Percentiles rank a stretch among this genome's conserved stretches.
phyloP scores from a whole-genome alignment of 805 yeast species.

The Ogataea angusta region DNA sequence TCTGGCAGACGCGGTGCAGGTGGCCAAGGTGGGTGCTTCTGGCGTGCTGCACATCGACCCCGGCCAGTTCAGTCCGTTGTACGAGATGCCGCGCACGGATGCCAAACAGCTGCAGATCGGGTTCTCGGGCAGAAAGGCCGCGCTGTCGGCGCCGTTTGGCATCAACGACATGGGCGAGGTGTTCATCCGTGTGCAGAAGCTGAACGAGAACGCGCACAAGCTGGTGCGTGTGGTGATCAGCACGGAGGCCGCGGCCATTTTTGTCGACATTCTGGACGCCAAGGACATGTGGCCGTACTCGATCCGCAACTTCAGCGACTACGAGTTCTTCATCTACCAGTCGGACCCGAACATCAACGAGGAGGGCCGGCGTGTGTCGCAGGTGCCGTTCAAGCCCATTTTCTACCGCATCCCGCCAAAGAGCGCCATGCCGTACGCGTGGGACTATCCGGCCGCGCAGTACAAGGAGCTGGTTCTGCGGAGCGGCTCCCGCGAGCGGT shows the following conservation, averaged over 20 bases:
- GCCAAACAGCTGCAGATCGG: conserved; percentile 61
- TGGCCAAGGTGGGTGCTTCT: conserved; percentile 68
- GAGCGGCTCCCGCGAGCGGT: conserved; percentile 69
- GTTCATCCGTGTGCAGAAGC: conserved; percentile 65
- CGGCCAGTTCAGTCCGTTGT: conserved; percentile 52
- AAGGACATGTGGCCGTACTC: conserved; percentile 88
- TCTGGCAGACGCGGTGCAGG: conserved; percentile 50
- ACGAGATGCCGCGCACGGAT: conserved; percentile 54
- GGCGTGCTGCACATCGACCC: conserved; percentile 45
- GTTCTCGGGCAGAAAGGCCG: conserved; percentile 51
- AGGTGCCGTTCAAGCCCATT: conserved; percentile 67
- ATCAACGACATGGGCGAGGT: conserved; percentile 82
- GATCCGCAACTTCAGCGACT: conserved; percentile 81
- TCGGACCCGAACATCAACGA: conserved; percentile 69
- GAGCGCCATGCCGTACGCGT: conserved; percentile 96
- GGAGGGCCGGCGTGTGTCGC: conserved; percentile 57
- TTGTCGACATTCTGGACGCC: conserved; percentile 70
- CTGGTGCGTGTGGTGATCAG: conserved; percentile 69
- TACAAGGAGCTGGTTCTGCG: conserved; percentile 76
- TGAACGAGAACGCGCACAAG: conserved; percentile 57
- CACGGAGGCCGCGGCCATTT: conserved; percentile 79
- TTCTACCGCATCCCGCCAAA: conserved; percentile 79
- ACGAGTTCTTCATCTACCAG: conserved; percentile 85
- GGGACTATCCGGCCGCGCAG: conserved; percentile 93
- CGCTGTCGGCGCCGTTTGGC: conserved; percentile 87